Evolutionary conservation across 148 eudicot genomes (phyloP), one percentile per base, ranked within the genome.

Genomic region (Oxyria digyna): DNA sequence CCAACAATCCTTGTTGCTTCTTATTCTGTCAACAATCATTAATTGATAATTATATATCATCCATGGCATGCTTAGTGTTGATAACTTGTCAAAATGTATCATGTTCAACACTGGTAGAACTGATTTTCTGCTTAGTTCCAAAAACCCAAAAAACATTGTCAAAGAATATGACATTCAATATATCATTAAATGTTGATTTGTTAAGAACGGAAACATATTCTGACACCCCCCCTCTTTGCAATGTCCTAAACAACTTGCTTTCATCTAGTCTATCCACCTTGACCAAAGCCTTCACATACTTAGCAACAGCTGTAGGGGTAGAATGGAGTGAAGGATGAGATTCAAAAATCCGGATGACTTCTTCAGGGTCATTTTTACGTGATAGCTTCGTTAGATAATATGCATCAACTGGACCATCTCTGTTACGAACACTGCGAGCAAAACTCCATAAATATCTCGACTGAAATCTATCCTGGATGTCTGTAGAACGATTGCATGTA

Each of bases 261-360:
- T n/a, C n/a, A n/a, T n/a, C n/a, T n/a, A 95, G 78, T 75, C 88
- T 84, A 81, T 95, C 91, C 73, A 91, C 89, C 73, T 80, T 85
- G 62, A 95, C 97, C 69, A 95, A 76, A 42, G 99, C 96, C 81
- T 85, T 95, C 55, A 95, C 93, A 82, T 95, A 95, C 67, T 88
- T 96, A 54, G 93, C 74, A 62, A 95, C 73, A 69, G 97, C 97
- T 17, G 94, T 63, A 50, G 89, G 84, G 55, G 77, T 84, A 42
- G 87, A 73, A 69, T 88, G 98, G 71, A 94, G 72, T 20, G 96
- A n/a, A n/a, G n/a, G n/a, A n/a, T n/a, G n/a, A n/a, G n/a, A n/a
- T n/a, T n/a, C n/a, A n/a, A n/a, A n/a, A n/a, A n/a, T n/a, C n/a
- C n/a, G n/a, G n/a, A n/a, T n/a, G n/a, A n/a, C n/a, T n/a, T n/a